Evolutionary conservation across 1,139 yeast species (phyloP).

Genomic region (Nakaseomyces sp.): DNA sequence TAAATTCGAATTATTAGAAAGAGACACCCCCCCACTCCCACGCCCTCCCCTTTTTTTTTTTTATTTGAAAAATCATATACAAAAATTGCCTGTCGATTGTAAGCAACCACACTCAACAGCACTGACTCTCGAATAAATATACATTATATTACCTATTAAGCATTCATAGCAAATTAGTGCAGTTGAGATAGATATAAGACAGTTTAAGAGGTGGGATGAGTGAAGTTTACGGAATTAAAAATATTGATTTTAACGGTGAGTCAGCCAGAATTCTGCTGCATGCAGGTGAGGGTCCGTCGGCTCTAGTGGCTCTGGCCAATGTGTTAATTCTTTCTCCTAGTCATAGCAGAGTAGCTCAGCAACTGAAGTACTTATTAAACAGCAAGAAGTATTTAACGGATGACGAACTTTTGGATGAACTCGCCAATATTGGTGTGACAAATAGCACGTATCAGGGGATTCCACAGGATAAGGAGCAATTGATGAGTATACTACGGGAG

Average conservation of each 20-base stretch:
- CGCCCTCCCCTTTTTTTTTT: not conserved
- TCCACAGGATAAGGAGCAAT: slow-evolving; percentile 12
- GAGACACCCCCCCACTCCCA: too few species aligned
- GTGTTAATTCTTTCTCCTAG: slow-evolving; percentile 48
- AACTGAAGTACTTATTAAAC: slow-evolving; percentile 26
- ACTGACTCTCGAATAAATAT: too few species aligned
- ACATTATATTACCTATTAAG: too few species aligned
- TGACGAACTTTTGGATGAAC: slow-evolving; percentile 35
- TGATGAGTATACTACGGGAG: slow-evolving; percentile 43
- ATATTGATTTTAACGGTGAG: slow-evolving; percentile 28
- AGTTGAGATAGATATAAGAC: too few species aligned
- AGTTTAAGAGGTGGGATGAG: too few species aligned
- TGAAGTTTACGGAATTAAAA: slow-evolving; percentile 13
- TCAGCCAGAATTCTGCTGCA: slow-evolving; percentile 61
- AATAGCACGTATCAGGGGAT: slow-evolving; percentile 12
- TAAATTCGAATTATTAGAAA: not conserved
- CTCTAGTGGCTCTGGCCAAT: slow-evolving; percentile 73
- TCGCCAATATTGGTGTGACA: slow-evolving; percentile 39
- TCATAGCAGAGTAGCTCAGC: slow-evolving; percentile 21
- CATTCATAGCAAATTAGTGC: too few species aligned
- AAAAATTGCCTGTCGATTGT: too few species aligned
- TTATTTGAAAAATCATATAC: too few species aligned
- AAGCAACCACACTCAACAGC: too few species aligned
- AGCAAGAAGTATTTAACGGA: slow-evolving; percentile 23
- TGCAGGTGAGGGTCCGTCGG: slow-evolving; percentile 82